Evolutionary conservation across 495 filamentous ascomycete species (phyloP).

Genomic region (Podospora fimiseda): DNA sequence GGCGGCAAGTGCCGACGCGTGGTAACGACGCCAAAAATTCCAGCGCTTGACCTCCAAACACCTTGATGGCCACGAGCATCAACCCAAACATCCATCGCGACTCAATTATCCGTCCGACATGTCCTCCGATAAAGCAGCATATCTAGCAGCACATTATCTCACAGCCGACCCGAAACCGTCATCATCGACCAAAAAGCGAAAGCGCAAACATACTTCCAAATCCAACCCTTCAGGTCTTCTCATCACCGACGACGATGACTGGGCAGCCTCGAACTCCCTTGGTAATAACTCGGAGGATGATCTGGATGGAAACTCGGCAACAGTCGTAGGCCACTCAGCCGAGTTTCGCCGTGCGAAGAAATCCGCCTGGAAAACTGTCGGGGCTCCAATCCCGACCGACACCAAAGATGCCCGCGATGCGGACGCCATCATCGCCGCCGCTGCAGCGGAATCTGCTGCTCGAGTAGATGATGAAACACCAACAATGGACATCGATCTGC

Average conservation of each 20-base stretch:
- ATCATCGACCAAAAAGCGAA: slow-evolving; percentile 64
- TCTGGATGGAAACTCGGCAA: slow-evolving; percentile 32
- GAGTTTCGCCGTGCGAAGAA: slow-evolving; percentile 77
- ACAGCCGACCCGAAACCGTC: slow-evolving; percentile 62
- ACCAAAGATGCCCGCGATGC: slow-evolving; percentile 56
- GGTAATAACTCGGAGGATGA: slow-evolving; percentile 37
- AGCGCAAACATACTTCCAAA: slow-evolving; percentile 61
- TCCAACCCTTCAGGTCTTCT: slow-evolving; percentile 55
- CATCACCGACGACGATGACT: slow-evolving; percentile 78
- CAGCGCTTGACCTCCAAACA: not conserved
- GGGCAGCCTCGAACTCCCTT: slow-evolving; percentile 45
- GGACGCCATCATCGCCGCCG: slow-evolving; percentile 74
- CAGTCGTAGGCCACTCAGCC: slow-evolving; percentile 49
- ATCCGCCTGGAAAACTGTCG: slow-evolving; percentile 69
- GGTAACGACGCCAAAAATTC: slow-evolving; percentile 5
- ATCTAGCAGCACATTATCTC: slow-evolving; percentile 93
- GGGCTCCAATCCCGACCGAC: slow-evolving; percentile 36
- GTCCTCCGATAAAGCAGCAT: slow-evolving; percentile 67
- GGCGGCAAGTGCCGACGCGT: not conserved
- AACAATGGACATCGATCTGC: slow-evolving; percentile 1
- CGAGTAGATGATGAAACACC: slow-evolving; percentile 46
- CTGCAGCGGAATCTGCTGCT: slow-evolving; percentile 56
- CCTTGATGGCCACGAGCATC: slow-evolving; percentile 8
- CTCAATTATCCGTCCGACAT: slow-evolving; percentile 32
- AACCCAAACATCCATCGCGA: not conserved